Base-by-base conservation (phyloP, 768 basidiomycete genomes). In the Boletus edulis region DNA sequence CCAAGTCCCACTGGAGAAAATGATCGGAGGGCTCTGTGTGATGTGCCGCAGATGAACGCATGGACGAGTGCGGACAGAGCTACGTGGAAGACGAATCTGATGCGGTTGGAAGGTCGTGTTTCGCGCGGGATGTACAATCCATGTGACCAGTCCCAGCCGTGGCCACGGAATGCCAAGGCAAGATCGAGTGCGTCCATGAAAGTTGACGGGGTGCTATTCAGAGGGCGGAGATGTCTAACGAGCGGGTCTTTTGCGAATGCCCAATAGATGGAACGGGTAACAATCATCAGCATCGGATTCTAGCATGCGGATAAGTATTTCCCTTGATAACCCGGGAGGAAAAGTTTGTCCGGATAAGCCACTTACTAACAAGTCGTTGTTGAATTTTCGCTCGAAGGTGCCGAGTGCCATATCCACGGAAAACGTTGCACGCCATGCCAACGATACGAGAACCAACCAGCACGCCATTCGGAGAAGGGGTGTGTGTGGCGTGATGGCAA, bases 1-100 rank as follows among this genome's bases (percentile, higher is more conserved):
- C 50, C 50, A 4, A 51, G 42, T 43, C 50, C 50, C 4, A 29
- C 42, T 24, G 50, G 50, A 13, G 50, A 51, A 15, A 51, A 51
- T 18, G 50, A 44, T 27, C 42, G 24, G 17, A 51, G 12, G 12
- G 50, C 50, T 14, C 24, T 35, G 17, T 44, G 42, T 8, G 22
- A 18, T 29, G 14, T 51, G 5, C 50, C 42, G 34, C 50, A 51
- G 7, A 51, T 37, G 41, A 51, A 35, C 9, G 34, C 24, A 11
- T 51, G 34, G 8, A 15, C 24, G 17, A 14, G 34, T 17, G 34
- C 32, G 20, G 50, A 51, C 3, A 51, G 42, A 35, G n/a, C 24
- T 3, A 35, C 42, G n/a, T 51, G 34, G 22, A 14, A 24, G 34
- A 44, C 17, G 24, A 51, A 51, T 15, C 22, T n/a, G 9, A 13